Conservation (phyloP, 306 rosid genomes). For the Rubus idaeus region DNA sequence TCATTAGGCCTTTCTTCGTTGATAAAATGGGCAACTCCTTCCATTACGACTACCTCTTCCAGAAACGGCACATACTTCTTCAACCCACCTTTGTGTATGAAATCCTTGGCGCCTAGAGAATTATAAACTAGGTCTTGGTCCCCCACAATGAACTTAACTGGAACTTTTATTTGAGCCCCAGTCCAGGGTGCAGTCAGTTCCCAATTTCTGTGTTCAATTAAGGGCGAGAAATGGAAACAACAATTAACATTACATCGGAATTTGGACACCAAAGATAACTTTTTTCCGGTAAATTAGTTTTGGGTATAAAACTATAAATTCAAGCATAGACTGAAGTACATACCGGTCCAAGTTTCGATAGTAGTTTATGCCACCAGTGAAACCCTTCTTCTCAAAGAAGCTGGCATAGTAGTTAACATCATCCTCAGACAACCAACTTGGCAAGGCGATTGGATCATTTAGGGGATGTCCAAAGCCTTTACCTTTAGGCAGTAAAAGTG, state of each 20-base stretch:
- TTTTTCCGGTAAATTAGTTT: background rate
- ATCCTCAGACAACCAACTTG: conserved; percentile 74
- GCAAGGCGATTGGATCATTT: conserved; percentile 44
- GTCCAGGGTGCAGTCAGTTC: conserved; percentile 72
- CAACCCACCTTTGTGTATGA: conserved; percentile 64
- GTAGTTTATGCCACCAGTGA: conserved; percentile 70
- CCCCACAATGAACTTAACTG: conserved; percentile 72
- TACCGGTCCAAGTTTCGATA: conserved; percentile 63
- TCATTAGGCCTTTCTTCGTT: conserved; percentile 60
- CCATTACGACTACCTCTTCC: conserved; percentile 56
- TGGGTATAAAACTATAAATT: background rate
- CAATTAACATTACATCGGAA: background rate
- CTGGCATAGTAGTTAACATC: conserved; percentile 55
- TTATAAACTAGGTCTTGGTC: conserved; percentile 61
- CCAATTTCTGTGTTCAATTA: conserved; percentile 53
- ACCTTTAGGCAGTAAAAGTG: conserved; percentile 55
- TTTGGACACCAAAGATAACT: background rate
- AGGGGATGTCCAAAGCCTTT: conserved; percentile 37
- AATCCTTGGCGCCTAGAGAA: conserved; percentile 50
- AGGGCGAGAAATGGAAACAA: background rate
- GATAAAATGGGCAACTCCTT: conserved; percentile 65
- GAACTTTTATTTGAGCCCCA: conserved; percentile 53
- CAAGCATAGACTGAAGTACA: conserved; percentile 5
- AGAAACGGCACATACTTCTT: conserved; percentile 57
- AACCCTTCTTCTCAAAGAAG: conserved; percentile 58